Conservation (phyloP, 2,329 filamentous ascomycete species). For the Cladosporium sp. region DNA sequence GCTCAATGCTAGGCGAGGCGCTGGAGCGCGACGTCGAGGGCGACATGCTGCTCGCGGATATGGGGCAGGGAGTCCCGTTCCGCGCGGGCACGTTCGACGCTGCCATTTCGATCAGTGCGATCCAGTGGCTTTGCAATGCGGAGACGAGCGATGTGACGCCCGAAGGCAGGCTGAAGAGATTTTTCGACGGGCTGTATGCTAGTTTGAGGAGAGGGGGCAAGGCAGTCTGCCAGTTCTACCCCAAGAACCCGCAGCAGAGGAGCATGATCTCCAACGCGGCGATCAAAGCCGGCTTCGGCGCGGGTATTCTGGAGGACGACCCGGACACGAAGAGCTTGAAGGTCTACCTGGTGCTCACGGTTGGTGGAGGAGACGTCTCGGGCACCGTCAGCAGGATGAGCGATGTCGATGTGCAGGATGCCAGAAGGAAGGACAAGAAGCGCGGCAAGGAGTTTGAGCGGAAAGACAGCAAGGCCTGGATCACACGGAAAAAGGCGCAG, state of each 20-base stretch:
- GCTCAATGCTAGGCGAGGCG: slow-evolving; percentile 94
- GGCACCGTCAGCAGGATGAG: slow-evolving; percentile 86
- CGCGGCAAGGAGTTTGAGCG: slow-evolving; percentile 49
- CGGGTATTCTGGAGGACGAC: slow-evolving; percentile 90
- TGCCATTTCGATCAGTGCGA: slow-evolving; percentile 86
- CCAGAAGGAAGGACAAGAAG: slow-evolving; percentile 47
- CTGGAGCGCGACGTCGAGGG: slow-evolving; percentile 88
- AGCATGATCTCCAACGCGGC: slow-evolving; percentile 88
- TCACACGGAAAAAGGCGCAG: slow-evolving; percentile 80
- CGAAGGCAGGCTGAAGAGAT: slow-evolving; percentile 68
- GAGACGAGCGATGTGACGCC: slow-evolving; percentile 71
- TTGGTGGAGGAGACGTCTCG: slow-evolving; percentile 76
- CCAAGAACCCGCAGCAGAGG: slow-evolving; percentile 87
- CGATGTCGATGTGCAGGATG: slow-evolving; percentile 69
- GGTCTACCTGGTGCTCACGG: slow-evolving; percentile 90
- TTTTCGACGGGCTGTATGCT: slow-evolving; percentile 90
- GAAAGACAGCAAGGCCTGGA: slow-evolving; percentile 83
- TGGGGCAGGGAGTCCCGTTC: slow-evolving; percentile 92
- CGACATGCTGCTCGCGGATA: slow-evolving; percentile 88
- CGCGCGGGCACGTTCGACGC: slow-evolving; percentile 89
- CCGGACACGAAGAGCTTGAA: slow-evolving; percentile 94
- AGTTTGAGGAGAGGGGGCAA: slow-evolving; percentile 74
- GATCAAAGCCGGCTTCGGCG: slow-evolving; percentile 89
- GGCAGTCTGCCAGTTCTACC: slow-evolving; percentile 96
- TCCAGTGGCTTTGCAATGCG: slow-evolving; percentile 98